phyloP scores from a whole-genome alignment of 768 basidiomycete genomes.

The Gyrodon lividus region DNA sequence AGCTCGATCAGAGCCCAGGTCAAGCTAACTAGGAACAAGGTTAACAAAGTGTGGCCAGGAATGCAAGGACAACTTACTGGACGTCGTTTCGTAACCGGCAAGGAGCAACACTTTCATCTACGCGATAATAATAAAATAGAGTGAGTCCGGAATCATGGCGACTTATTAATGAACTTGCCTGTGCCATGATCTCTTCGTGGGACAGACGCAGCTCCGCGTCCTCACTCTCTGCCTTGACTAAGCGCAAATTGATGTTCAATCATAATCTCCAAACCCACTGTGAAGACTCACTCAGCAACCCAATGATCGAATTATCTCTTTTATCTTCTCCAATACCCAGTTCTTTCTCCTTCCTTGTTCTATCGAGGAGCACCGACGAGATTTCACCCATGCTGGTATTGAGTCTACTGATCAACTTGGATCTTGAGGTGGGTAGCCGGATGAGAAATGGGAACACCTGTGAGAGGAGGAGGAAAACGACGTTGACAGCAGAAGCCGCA shows the following conservation, averaged over 20 bases:
- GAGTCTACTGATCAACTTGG: slow-evolving; percentile 23
- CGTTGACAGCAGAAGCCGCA: neutral
- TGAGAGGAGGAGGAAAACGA: slow-evolving; percentile 24
- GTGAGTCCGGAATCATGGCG: too few species aligned
- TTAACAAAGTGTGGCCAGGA: slow-evolving; percentile 17
- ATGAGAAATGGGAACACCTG: slow-evolving; percentile 31
- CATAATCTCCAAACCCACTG: neutral
- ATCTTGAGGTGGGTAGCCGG: slow-evolving; percentile 31
- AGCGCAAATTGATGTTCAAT: neutral
- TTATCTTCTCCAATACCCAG: slow-evolving; percentile 25
- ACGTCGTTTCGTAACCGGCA: slow-evolving; percentile 55
- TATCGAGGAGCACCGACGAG: slow-evolving; percentile 32
- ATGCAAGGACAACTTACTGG: slow-evolving; percentile 12
- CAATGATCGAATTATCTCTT: slow-evolving; percentile 39
- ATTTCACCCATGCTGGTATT: slow-evolving; percentile 34
- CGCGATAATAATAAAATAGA: too few species aligned
- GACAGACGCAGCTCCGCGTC: slow-evolving; percentile 32
- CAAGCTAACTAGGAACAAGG: too few species aligned
- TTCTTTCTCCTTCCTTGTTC: slow-evolving; percentile 34
- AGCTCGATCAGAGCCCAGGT: slow-evolving; percentile 60
- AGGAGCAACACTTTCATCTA: slow-evolving; percentile 8
- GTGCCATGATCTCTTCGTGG: slow-evolving; percentile 40
- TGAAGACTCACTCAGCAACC: slow-evolving; percentile 34
- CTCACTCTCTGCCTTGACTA: slow-evolving; percentile 39
- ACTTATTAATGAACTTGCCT: slow-evolving; percentile 14